Evolutionary conservation across 768 basidiomycete genomes (phyloP), one percentile per base, ranked within the genome.

Genomic region (Guyanaporus albipodus): DNA sequence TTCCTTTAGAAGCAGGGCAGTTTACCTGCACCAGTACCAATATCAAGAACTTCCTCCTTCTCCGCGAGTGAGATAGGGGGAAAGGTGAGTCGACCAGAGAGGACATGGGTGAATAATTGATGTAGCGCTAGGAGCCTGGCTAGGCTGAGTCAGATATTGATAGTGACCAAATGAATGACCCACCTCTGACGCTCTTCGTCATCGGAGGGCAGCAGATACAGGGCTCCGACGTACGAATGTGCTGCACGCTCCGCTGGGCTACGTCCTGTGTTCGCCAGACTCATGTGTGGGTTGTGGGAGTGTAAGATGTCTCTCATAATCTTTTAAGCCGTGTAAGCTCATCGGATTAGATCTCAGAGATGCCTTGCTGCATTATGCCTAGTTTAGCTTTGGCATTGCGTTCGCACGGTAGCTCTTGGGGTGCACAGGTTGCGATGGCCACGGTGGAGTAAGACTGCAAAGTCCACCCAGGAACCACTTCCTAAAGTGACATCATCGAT

Each of bases 121-220:
- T 63, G 51, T 27, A 64, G 62, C 23, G 10, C 27, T 33, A 49
- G 19, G 1, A 56, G 53, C 37, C 52, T 51, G 15, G 4, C 14
- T 9, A 37, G 26, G 14, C 45, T 32, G 12, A 38, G 57, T 47
- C 37, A 0, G 0, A 19, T 11, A 9, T 26, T 27, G 21, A 8
- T 7, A 8, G 9, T n/a, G 17, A 29, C 9, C 6, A 15, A 22
- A 19, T 3, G 17, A 18, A 1, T 17, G n/a, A 32, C 23, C 18
- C 34, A 62, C 60, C 57, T 63, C 34, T 56, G 36, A 14, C 58
- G 52, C 33, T 65, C 62, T 37, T 58, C 49, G 12, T 63, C 60
- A 4, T 63, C 60, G 5, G 54, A 57, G 17, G 62, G 63, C 4
- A 63, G 49, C 15, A 63, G 36, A 36, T 65, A 65, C 0, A 53